Evolutionary conservation across 805 yeast genomes (phyloP).

Genomic region (Candida boidinii): DNA sequence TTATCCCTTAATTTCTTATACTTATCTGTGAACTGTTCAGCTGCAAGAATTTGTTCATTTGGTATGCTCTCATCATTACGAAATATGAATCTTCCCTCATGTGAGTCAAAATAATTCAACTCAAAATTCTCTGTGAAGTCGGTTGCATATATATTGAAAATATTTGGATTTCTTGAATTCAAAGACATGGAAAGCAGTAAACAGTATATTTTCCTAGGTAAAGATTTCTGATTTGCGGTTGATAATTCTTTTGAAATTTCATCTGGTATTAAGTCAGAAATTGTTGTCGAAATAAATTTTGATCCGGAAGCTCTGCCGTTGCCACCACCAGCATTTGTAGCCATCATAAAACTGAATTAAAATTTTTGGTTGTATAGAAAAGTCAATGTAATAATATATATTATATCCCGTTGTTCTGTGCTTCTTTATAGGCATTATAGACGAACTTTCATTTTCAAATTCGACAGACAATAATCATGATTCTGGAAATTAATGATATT

Average conservation of each 20-base stretch:
- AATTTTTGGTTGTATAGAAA: too few species aligned
- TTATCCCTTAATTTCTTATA: slow-evolving; percentile 1
- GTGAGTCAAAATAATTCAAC: neutral
- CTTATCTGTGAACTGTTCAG: slow-evolving; percentile 7
- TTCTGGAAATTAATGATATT: too few species aligned
- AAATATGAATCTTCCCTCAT: slow-evolving; percentile 6
- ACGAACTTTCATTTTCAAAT: too few species aligned
- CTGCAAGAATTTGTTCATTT: slow-evolving; percentile 4
- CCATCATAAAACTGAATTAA: too few species aligned
- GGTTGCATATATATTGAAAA: slow-evolving; percentile 8
- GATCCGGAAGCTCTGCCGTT: neutral
- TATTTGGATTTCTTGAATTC: slow-evolving; percentile 1
- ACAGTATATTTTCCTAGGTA: slow-evolving; percentile 8
- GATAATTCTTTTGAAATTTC: neutral
- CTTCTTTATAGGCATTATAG: too few species aligned
- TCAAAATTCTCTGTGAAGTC: slow-evolving; percentile 14
- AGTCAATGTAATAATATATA: too few species aligned
- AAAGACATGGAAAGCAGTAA: slow-evolving; percentile 10
- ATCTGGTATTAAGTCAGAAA: neutral
- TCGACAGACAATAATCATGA: too few species aligned
- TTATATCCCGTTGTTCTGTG: too few species aligned
- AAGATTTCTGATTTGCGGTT: too few species aligned
- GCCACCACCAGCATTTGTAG: too few species aligned
- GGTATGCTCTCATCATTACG: slow-evolving; percentile 2
- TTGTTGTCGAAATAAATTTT: too few species aligned